Evolutionary conservation across 257 asterid species (phyloP).

Genomic region (Lithospermum erythrorhizon): DNA sequence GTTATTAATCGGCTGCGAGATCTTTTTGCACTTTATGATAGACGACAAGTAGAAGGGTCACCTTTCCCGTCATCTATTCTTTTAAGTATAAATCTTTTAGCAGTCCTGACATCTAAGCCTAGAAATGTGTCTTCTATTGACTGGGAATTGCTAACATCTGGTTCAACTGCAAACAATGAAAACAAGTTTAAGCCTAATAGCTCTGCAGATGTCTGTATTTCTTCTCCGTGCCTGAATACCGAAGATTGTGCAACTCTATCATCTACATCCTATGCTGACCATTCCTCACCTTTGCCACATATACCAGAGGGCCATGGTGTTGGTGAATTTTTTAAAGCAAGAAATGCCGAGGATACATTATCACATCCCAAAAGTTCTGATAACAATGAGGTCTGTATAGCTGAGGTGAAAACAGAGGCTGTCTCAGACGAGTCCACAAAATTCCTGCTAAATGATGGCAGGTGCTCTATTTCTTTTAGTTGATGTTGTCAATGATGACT

Average conservation of each 20-base stretch:
- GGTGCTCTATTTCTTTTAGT: constrained; percentile 30
- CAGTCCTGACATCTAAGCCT: constrained; percentile 74
- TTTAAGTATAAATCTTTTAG: constrained; percentile 67
- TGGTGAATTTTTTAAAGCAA: constrained; percentile 24
- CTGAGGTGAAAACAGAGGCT: constrained; percentile 20
- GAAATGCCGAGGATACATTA: constrained; percentile 15
- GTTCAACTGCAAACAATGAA: constrained; percentile 20
- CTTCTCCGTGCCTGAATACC: constrained; percentile 18
- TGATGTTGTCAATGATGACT: constrained; percentile 23
- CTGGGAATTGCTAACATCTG: constrained; percentile 51
- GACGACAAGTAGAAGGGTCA: constrained; percentile 94
- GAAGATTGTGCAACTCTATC: constrained; percentile 12
- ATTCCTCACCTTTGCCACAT: constrained; percentile 25
- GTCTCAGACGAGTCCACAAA: constrained; percentile 22
- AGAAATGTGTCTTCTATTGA: constrained; percentile 53
- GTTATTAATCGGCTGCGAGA: constrained; percentile 87
- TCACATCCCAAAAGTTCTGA: constrained; percentile 19
- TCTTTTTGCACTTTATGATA: constrained; percentile 93
- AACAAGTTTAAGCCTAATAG: constrained; percentile 18
- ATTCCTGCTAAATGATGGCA: constrained; percentile 27
- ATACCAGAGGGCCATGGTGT: constrained; percentile 40
- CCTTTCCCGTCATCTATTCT: constrained; percentile 94
- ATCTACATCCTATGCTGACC: constrained; percentile 12
- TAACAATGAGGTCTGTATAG: constrained; percentile 20
- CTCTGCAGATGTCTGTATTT: constrained; percentile 25